phyloP scores from a whole-genome alignment of 2,329 filamentous ascomycete species.

The Epichloe elymi region DNA sequence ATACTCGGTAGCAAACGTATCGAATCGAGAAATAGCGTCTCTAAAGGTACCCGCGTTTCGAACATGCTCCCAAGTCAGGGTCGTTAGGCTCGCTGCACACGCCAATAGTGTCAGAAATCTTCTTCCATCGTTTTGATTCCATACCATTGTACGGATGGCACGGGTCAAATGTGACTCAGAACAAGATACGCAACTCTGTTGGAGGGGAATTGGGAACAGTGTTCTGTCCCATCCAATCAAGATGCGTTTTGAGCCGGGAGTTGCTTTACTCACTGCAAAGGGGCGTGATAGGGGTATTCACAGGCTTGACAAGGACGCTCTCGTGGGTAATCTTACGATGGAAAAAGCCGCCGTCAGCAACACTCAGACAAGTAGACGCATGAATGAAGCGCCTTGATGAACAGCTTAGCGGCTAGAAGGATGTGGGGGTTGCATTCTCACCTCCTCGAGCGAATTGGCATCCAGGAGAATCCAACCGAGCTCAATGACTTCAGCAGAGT shows the following conservation, averaged over 20 bases:
- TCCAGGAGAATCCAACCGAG: conserved; percentile 95
- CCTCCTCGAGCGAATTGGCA: conserved; percentile 84
- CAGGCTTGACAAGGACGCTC: conserved; percentile 91
- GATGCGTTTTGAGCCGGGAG: conserved; percentile 9
- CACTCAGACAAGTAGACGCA: conserved; percentile 5
- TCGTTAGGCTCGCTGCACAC: conserved; percentile 76
- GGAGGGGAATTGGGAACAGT: neutral
- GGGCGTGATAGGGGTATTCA: conserved; percentile 97
- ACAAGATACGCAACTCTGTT: too few relatives aligned
- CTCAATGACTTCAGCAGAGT: conserved; percentile 98
- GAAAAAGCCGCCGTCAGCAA: conserved; percentile 5
- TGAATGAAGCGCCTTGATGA: conserved; percentile 2
- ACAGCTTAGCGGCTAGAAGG: neutral
- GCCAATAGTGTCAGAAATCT: neutral
- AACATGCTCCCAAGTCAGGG: conserved; percentile 97
- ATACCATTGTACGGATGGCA: neutral
- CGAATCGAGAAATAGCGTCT: conserved; percentile 91
- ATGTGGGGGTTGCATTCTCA: conserved; percentile 31
- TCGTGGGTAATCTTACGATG: conserved; percentile 71
- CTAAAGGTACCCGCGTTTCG: conserved; percentile 94
- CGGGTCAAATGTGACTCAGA: neutral
- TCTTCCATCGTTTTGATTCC: neutral
- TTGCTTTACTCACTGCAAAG: conserved; percentile 75
- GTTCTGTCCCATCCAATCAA: neutral
- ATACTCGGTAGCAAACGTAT: conserved; percentile 85